Evolutionary conservation across 75 land plant genomes (phyloP).

Genomic region (Cryptomeria japonica): DNA sequence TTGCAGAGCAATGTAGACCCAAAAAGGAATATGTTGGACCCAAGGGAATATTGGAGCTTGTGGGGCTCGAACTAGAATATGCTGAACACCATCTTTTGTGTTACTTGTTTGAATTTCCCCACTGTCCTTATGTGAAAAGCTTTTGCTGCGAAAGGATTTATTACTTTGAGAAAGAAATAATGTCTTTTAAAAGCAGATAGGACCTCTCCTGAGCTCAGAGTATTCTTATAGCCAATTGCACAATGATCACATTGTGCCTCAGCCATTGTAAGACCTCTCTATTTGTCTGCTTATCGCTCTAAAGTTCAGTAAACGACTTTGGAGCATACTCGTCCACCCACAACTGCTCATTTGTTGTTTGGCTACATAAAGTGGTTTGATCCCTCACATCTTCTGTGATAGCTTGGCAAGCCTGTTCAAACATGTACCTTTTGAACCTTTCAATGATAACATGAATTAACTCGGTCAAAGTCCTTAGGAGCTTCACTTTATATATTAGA

Average conservation of each 20-base stretch:
- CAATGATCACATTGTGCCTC: conserved; percentile 94
- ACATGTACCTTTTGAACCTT: conserved; percentile 58
- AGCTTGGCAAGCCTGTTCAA: conserved; percentile 60
- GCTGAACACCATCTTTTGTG: conserved; percentile 9
- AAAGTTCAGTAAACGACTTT: conserved; percentile 90
- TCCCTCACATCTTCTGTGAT: conserved; percentile 30
- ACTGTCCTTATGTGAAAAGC: conserved; percentile 21
- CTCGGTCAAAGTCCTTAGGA: too few species aligned
- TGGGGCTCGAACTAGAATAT: too few species aligned
- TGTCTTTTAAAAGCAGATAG: conserved; percentile 71
- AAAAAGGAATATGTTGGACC: too few species aligned
- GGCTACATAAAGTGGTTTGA: conserved; percentile 4
- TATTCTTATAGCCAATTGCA: conserved; percentile 85
- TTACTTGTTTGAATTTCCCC: conserved; percentile 20
- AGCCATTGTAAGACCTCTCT: conserved; percentile 98
- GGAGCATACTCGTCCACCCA: conserved; percentile 99
- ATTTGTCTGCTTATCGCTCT: conserved; percentile 97
- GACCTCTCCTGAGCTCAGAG: conserved; percentile 76
- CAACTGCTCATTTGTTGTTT: conserved; percentile 54
- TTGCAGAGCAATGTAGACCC: too few species aligned
- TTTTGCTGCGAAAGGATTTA: conserved; percentile 20
- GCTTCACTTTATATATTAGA: too few species aligned
- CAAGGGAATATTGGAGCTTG: too few species aligned
- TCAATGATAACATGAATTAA: conserved; percentile 58
- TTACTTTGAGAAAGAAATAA: conserved; percentile 42